Base-by-base conservation (phyloP, 306 rosid genomes). In the Hylodesmum podocarpum region DNA sequence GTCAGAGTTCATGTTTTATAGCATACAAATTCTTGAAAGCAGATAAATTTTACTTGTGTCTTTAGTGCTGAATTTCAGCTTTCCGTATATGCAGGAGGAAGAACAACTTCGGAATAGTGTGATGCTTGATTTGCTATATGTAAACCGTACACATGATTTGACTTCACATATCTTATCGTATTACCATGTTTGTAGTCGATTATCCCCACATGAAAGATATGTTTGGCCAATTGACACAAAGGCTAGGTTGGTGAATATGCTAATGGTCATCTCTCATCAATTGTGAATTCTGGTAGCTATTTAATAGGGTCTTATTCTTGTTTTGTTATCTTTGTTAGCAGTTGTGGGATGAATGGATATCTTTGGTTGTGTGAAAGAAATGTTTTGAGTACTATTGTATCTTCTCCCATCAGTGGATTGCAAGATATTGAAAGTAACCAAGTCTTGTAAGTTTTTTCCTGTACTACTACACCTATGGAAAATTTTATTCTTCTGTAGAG, bases 301-400 rank as follows among this genome's bases (percentile, higher is more conserved):
- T 57, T 28, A 77, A 8, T 31, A 15, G 33, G 34, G n/a, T 65
- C 64, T 13, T 63, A 58, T 72, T 15, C 50, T 58, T 61, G 0
- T 58, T 47, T 27, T 39, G 44, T 34, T 49, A 64, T 28, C 7
- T 58, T 68, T 9, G 50, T 85, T 68, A 70, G 75, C 86, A 89
- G 95, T 73, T 86, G 87, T 63, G 90, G 97, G 73, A 91, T 91
- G 95, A 89, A 88, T 80, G 97, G 97, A 71, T 89, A 12, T 74
- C 77, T 89, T 72, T 88, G 88, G 90, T 75, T 89, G 51, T 59
- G 85, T 49, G 93, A 91, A 83, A 88, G 93, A 75, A 91, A 87
- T 83, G 87, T 64, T 8, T 3, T 86, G 21, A 80, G 66, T 61
- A 63, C 47, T 19, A 22, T 70, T 66, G 83, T 89, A 75, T 80